Base-by-base conservation (phyloP, 345 rosid genomes). In the Hibiscus tridactylites region DNA sequence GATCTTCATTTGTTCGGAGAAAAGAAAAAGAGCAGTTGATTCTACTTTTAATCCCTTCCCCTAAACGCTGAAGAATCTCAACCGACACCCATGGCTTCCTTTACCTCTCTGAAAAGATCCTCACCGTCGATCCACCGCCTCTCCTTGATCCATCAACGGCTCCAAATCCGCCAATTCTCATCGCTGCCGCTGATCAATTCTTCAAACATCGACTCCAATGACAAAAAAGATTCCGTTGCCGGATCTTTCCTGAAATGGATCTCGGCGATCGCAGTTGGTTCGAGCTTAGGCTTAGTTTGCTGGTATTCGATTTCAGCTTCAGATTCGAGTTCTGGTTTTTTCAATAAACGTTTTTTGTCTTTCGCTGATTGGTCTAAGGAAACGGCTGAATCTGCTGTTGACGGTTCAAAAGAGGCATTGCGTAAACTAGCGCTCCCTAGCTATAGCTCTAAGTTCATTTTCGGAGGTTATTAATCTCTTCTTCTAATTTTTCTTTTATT, bases 401-500 rank as follows among this genome's bases (percentile, higher is more conserved):
- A 72, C 63, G 82, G 78, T 16, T 78, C 64, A 6, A 53, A 73
- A 24, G 79, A 85, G 15, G 70, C 73, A 12, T 58, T 83, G 49
- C 87, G 72, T 4, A 94, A 91, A 79, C 69, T 88, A 3, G 81
- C 97, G 0, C 71, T 91, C 56, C 97, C 99, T 39, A 82, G 78
- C 52, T 76, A 79, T 33, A 85, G 79, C 80, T 84, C 97, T 9
- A 75, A 77, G 47, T 85, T 84, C 77, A 74, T 95, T 47, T 77
- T 95, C 33, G 87, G 87, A 88, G 96, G 97, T 90, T n/a, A 49
- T 62, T 58, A 54, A 16, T 16, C 59, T 11, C 15, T 74, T 2
- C 10, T 26, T 2, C 8, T 26, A 63, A n/a, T 12, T 5, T 42
- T 59, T 73, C 3, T 0, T 33, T 49, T 8, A 26, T 4, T 59